Percentiles rank a stretch among this genome's conserved stretches.
These are phyloP conservation scores for Eucalyptus victrix DNA, from an alignment of 345 rosid genomes.

Conservation along the genomic window DNA sequence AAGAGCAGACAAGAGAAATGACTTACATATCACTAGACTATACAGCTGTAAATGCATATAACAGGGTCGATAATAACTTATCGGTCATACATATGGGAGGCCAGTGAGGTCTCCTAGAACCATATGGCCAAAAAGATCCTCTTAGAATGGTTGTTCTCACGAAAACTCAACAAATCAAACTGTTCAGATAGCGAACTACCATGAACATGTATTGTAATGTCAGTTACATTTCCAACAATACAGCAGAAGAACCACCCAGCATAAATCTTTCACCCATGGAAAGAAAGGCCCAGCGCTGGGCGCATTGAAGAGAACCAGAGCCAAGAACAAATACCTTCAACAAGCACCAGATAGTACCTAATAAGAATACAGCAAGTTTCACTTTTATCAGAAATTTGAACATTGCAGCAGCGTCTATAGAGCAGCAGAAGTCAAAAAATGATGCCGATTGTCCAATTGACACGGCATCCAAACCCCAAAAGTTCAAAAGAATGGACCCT, in stretches of 20 bases:
- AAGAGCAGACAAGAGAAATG: not conserved
- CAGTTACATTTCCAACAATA: not conserved
- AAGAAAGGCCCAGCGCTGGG: not conserved
- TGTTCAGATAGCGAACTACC: not conserved
- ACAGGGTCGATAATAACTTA: not conserved
- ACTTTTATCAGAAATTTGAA: slow-evolving; percentile 55
- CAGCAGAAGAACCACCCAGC: not conserved
- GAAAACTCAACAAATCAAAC: not conserved
- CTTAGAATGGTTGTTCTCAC: not conserved
- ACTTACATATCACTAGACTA: not conserved
- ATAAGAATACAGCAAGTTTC: slow-evolving; percentile 64
- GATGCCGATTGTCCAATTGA: slow-evolving; percentile 76
- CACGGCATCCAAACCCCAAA: slow-evolving; percentile 70
- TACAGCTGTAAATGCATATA: not conserved
- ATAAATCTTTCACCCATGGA: not conserved
- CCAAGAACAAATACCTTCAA: slow-evolving; percentile 40
- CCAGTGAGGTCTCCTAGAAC: not conserved
- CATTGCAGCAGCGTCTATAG: slow-evolving; percentile 48
- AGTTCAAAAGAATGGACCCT: slow-evolving; percentile 70
- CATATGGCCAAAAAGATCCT: not conserved
- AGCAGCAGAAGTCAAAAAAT: slow-evolving; percentile 57
- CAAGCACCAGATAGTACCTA: slow-evolving; percentile 64
- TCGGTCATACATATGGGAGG: not conserved
- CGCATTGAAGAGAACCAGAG: not conserved
- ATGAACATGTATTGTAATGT: not conserved